phyloP scores from a whole-genome alignment of 2,329 filamentous ascomycete species.

The Orbilia blumenaviensis region DNA sequence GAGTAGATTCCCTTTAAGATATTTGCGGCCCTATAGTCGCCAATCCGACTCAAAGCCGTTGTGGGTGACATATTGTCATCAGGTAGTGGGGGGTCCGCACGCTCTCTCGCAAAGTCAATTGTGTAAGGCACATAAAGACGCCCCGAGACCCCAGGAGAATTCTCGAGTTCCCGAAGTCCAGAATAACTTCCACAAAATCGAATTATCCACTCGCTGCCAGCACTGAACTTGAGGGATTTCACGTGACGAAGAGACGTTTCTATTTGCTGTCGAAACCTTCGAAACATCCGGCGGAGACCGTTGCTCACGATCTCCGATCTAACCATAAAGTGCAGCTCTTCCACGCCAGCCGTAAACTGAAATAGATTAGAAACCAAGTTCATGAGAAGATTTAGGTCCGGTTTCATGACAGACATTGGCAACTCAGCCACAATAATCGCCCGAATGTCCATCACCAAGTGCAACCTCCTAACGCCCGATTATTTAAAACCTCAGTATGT shows the following conservation, averaged over 20 bases:
- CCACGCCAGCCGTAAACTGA: background rate
- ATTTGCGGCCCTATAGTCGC: slow-evolving; percentile 33
- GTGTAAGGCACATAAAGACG: slow-evolving; percentile 23
- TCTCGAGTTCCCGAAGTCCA: slow-evolving; percentile 30
- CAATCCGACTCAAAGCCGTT: slow-evolving; percentile 28
- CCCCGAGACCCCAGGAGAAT: slow-evolving; percentile 24
- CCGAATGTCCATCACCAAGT: slow-evolving; percentile 33
- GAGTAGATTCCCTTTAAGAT: slow-evolving; percentile 30
- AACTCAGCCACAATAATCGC: background rate
- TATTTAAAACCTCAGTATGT: background rate
- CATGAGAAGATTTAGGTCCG: slow-evolving; percentile 14
- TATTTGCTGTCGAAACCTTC: background rate
- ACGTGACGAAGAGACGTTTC: slow-evolving; percentile 4
- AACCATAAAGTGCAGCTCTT: slow-evolving; percentile 37
- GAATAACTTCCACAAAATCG: slow-evolving; percentile 12
- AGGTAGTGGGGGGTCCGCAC: background rate
- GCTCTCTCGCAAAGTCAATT: slow-evolving; percentile 23
- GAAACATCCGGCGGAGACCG: slow-evolving; percentile 21
- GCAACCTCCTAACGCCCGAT: slow-evolving; percentile 7
- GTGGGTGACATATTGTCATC: background rate
- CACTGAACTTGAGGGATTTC: slow-evolving; percentile 40
- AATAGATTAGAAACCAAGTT: slow-evolving; percentile 3
- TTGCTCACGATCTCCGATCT: slow-evolving; percentile 38
- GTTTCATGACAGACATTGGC: slow-evolving; percentile 31
- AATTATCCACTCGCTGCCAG: slow-evolving; percentile 47